phyloP scores from a whole-genome alignment of 2,329 filamentous ascomycete species.

The Phyllosticta citribraziliensis region DNA sequence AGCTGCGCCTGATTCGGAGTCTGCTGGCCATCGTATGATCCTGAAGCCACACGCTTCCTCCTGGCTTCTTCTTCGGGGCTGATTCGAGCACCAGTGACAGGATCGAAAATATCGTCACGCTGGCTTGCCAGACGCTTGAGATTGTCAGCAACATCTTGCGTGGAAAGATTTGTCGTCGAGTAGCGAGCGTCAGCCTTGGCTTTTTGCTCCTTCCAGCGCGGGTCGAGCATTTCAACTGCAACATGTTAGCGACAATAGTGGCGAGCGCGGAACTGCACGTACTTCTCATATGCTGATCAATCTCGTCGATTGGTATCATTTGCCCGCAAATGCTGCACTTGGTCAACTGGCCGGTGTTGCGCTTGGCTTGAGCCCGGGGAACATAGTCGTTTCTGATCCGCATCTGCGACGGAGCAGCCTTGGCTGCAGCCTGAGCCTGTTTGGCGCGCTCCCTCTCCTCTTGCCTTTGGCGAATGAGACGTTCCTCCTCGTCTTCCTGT shows the following conservation, averaged over 20 bases:
- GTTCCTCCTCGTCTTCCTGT: constrained; percentile 29
- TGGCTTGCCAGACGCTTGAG: constrained; percentile 90
- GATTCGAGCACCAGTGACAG: constrained; percentile 55
- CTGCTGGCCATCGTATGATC: constrained; percentile 54
- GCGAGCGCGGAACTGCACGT: constrained; percentile 20
- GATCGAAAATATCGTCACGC: constrained; percentile 77
- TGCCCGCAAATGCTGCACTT: constrained; percentile 91
- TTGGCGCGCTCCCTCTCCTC: constrained; percentile 54
- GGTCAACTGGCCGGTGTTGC: constrained; percentile 54
- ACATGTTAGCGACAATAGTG: constrained; percentile 16
- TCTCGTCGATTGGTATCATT: constrained; percentile 74
- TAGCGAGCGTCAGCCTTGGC: constrained; percentile 78
- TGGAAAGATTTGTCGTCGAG: constrained; percentile 76
- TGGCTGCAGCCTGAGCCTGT: constrained; percentile 68
- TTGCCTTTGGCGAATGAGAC: constrained; percentile 28
- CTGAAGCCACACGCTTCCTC: constrained; percentile 57
- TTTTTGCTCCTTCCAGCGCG: constrained; percentile 91
- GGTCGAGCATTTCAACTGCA: constrained; percentile 76
- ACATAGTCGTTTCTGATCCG: constrained; percentile 93
- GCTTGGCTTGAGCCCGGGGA: constrained; percentile 67
- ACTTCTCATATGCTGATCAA: constrained; percentile 89
- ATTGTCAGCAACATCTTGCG: constrained; percentile 82
- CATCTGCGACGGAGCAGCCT: constrained; percentile 59
- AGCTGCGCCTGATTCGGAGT: constrained; percentile 47
- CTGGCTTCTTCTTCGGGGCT: constrained; percentile 64